Conservation (phyloP, 306 rosid species). For the Neltuma alba region DNA sequence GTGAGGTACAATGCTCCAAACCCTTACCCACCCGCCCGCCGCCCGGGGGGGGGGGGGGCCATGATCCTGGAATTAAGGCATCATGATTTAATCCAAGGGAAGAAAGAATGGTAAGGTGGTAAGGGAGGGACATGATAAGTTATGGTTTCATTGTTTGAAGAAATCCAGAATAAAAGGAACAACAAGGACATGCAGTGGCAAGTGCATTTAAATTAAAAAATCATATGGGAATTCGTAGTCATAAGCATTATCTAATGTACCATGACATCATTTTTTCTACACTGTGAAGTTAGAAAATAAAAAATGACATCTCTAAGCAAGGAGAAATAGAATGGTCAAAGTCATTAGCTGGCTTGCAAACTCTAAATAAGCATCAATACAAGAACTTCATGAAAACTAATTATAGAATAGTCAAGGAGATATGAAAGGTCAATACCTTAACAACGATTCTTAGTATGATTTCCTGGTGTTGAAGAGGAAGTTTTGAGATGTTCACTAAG, state of each 20-base stretch:
- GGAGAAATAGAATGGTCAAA: neutral
- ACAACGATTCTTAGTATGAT: conserved; percentile 75
- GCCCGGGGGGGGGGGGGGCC: too few relatives aligned
- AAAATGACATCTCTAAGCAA: neutral
- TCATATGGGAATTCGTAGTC: neutral
- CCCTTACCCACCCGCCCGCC: neutral
- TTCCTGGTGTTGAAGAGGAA: conserved; percentile 90
- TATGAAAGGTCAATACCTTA: conserved; percentile 54
- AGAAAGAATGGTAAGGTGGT: neutral
- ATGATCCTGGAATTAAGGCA: neutral
- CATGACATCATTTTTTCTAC: neutral
- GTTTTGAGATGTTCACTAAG: conserved; percentile 76
- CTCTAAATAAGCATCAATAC: neutral
- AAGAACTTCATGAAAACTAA: conserved; percentile 23
- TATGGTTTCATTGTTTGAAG: neutral
- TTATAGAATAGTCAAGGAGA: conserved; percentile 8
- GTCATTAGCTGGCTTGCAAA: neutral
- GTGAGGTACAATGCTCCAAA: neutral
- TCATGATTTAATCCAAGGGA: neutral
- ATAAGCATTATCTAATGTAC: neutral
- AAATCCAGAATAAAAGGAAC: neutral
- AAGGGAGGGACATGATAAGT: neutral
- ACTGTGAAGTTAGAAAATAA: neutral
- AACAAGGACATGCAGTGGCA: neutral
- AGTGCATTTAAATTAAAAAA: neutral